phyloP scores from a whole-genome alignment of 176 grass and related monocot genomes.

The Hordeum marinum region DNA sequence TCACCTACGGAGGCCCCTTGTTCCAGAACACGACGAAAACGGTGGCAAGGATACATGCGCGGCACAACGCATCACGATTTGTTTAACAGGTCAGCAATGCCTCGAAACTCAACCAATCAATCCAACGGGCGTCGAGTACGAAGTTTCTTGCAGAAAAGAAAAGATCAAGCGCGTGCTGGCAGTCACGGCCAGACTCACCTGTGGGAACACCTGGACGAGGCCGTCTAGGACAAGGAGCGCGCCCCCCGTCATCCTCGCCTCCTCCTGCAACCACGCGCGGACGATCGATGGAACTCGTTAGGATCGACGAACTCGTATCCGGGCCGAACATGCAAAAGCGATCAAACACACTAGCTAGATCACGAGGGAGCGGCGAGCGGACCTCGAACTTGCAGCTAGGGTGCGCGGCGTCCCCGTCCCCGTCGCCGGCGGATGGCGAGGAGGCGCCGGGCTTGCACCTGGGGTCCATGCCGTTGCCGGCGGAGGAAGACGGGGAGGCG shows the following conservation, averaged over 20 bases:
- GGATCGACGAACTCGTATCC: background rate
- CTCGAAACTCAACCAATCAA: background rate
- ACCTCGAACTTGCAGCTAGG: background rate
- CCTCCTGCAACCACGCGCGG: background rate
- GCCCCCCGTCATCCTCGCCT: background rate
- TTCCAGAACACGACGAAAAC: background rate
- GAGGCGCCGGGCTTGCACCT: background rate
- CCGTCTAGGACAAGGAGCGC: slow-evolving; percentile 5
- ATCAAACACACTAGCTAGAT: background rate
- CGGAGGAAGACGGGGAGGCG: background rate
- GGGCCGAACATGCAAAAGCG: background rate
- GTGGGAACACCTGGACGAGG: slow-evolving; percentile 37
- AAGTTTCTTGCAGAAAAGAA: background rate
- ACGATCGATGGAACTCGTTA: background rate
- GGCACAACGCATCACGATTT: background rate
- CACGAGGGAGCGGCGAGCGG: background rate
- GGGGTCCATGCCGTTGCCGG: background rate
- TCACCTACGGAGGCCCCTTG: background rate
- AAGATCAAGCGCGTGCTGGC: background rate
- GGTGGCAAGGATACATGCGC: background rate
- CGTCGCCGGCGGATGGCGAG: background rate
- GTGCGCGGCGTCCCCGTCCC: too few relatives aligned
- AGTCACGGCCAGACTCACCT: background rate
- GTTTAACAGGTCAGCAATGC: background rate
- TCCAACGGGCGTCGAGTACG: background rate